Evolutionary conservation across 176 grass and related monocot species (phyloP), one percentile per base, ranked within the genome.

Genomic region (Puccinellia tenuiflora): DNA sequence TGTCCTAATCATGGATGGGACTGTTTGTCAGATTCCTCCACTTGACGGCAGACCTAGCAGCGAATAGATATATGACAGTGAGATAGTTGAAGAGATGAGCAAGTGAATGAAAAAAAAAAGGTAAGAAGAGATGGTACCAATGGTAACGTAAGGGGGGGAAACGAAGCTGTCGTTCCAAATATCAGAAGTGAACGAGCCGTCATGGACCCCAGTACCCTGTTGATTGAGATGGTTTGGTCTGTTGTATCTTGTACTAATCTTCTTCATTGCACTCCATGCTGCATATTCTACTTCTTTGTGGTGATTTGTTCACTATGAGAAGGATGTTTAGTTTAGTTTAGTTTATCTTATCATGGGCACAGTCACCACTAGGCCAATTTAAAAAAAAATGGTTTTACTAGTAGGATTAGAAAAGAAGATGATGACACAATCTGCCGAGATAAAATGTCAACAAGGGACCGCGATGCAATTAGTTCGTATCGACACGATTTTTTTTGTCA

Each of bases 1-100:
- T 43, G 68, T 55, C 78, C 46, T 38, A 51, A 4, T 48, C 39
- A 28, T 22, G 48, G 48, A 69, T 59, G 61, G 48, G 38, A 68
- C 76, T 52, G 71, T 52, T 81, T 81, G 76, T 38, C 40, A 81
- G 83, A 78, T 82, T 75, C 72, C 52, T 54, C 78, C 53, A 46
- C 78, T 72, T 45, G 40, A 78, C 33, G 11, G 72, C 63, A 21
- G 24, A 14, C 3, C 20, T 55, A 26, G 3, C 74, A 22, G 3
- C 5, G 17, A 70, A 68, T 60, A 18, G 31, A 72, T 17, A 42
- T 14, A 53, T 28, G 54, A 79, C 17, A 82, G 1, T 2, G 53
- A 86, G 16, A 14, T 17, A 6, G 30, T 68, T 51, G 73, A 78
- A 70, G 37, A 77, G 15, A 7, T 22, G 37, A 45, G 1, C 12